These are phyloP conservation scores for Botrytis galanthina DNA, from an alignment of 2,329 filamentous ascomycete species.

Conservation along the genomic window DNA sequence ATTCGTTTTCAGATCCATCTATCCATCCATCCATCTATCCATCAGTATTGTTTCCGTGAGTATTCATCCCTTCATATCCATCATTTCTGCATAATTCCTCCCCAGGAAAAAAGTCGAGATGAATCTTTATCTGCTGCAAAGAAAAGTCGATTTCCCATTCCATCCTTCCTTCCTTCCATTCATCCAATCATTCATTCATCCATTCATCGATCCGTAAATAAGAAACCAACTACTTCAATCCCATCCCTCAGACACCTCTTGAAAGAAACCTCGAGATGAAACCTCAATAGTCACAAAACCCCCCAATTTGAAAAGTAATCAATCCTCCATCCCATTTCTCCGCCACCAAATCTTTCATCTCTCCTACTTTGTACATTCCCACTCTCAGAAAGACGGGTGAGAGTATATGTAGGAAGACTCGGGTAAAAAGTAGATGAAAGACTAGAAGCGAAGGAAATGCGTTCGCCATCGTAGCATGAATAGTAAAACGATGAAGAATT, in stretches of 20 bases:
- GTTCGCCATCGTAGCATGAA: neutral
- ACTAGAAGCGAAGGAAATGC: neutral
- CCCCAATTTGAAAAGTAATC: neutral
- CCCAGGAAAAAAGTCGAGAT: neutral
- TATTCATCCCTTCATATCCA: neutral
- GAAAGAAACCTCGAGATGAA: neutral
- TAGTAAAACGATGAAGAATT: neutral
- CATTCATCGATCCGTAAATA: neutral
- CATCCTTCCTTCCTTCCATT: neutral
- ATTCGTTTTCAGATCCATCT: neutral
- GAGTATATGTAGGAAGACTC: neutral
- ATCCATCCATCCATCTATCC: neutral
- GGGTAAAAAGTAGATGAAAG: neutral
- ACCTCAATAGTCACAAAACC: neutral
- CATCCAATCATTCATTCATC: neutral
- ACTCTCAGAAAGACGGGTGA: neutral
- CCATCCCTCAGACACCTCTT: neutral
- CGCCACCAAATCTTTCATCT: neutral
- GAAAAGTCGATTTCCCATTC: neutral
- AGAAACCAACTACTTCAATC: neutral
- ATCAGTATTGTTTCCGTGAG: neutral
- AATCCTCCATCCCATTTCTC: neutral
- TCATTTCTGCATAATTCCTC: neutral
- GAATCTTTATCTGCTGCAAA: neutral
- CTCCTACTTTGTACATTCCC: neutral